Conservation (phyloP, 225 moss, liverwort and hornwort species). For the Anthoceros angustus region DNA sequence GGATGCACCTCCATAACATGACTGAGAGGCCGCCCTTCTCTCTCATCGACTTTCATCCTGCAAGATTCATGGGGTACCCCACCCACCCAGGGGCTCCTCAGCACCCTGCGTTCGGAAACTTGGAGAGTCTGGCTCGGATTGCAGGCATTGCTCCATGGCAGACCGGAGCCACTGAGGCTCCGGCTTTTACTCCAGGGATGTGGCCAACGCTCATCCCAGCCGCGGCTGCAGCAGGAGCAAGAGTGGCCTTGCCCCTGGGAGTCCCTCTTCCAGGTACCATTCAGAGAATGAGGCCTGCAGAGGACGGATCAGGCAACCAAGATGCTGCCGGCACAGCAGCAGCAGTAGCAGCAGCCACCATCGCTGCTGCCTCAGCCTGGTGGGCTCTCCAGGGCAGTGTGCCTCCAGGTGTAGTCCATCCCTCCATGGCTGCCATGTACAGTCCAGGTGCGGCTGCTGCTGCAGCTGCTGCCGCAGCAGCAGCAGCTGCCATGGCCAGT, state of each 20-base stretch:
- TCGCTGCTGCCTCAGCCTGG: slow-evolving; percentile 54
- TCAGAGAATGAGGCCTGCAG: not conserved
- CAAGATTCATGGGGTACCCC: slow-evolving; percentile 30
- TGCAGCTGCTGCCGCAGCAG: slow-evolving; percentile 22
- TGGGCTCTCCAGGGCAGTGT: slow-evolving; percentile 50
- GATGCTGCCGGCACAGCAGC: slow-evolving; percentile 32
- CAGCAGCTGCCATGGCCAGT: slow-evolving; percentile 35
- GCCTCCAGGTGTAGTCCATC: slow-evolving; percentile 36
- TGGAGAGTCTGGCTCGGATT: slow-evolving; percentile 3
- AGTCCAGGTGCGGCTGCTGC: slow-evolving; percentile 5
- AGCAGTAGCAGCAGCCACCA: slow-evolving; percentile 37
- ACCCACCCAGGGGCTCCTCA: slow-evolving; percentile 14
- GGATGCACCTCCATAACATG: slow-evolving; percentile 11
- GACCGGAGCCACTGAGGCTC: not conserved
- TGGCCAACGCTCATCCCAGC: slow-evolving; percentile 3
- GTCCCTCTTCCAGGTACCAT: not conserved
- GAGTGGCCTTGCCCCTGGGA: not conserved
- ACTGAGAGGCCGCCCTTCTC: slow-evolving; percentile 13
- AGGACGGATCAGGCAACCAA: slow-evolving; percentile 1
- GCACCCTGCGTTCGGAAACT: slow-evolving; percentile 4
- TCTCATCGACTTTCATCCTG: slow-evolving; percentile 22
- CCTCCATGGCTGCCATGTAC: slow-evolving; percentile 34
- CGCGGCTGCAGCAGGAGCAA: not conserved
- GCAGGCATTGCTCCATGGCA: not conserved
- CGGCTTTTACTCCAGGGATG: not conserved